Evolutionary conservation across 257 asterid species (phyloP).

Genomic region (Solanum peruvianum): DNA sequence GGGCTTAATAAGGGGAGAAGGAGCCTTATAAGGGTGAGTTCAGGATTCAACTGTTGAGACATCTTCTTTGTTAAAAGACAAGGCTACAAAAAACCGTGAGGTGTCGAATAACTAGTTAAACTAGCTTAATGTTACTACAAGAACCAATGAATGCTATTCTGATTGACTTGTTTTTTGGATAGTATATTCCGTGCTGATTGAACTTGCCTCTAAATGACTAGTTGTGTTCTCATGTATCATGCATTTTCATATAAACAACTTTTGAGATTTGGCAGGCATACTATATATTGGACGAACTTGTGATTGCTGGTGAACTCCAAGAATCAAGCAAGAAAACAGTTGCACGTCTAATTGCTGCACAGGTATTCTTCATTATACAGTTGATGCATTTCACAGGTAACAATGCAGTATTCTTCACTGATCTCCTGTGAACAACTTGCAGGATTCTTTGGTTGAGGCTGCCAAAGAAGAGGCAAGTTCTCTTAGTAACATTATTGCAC

Average conservation of each 20-base stretch:
- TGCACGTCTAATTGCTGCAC: constrained; percentile 92
- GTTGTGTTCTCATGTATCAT: neutral
- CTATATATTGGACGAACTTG: constrained; percentile 81
- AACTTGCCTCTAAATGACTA: neutral
- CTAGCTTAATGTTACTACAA: neutral
- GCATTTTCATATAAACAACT: neutral
- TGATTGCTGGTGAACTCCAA: constrained; percentile 98
- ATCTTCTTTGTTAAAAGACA: neutral
- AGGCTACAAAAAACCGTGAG: neutral
- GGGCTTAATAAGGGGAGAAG: neutral
- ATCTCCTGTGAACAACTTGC: neutral
- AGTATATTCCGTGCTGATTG: neutral
- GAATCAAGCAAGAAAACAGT: constrained; percentile 98
- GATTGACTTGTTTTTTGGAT: neutral
- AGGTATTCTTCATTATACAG: constrained; percentile 25
- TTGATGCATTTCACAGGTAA: neutral
- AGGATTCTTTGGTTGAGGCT: constrained; percentile 96
- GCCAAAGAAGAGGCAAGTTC: constrained; percentile 96
- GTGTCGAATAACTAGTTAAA: neutral
- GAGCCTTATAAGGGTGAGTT: neutral
- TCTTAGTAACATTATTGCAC: constrained; percentile 75
- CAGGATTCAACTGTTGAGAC: neutral
- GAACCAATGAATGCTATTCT: neutral
- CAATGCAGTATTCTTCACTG: neutral
- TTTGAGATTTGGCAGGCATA: constrained; percentile 47